Base-by-base conservation (phyloP, 164 flowering plant genomes). In the Cinnamomum chago region DNA sequence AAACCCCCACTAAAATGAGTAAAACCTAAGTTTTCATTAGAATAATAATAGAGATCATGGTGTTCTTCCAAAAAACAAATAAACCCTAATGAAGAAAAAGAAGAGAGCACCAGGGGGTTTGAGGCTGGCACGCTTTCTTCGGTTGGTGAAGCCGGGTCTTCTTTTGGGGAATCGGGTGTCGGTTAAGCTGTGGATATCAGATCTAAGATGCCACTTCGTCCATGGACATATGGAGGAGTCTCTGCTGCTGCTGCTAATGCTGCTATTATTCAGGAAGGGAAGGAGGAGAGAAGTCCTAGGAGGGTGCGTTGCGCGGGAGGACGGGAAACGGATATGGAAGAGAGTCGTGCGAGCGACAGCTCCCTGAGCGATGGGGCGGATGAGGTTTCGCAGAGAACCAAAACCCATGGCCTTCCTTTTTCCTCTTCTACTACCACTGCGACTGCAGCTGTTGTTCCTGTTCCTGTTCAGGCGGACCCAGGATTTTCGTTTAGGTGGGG, bases 91-190 rank as follows among this genome's bases (percentile, higher is more conserved):
- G 5, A 55, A 55, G 50, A 14, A n/a, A 11, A 68, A 30, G 5
- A 65, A 60, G 23, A 30, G 2, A 62, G 14, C 66, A 90, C 97
- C 94, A 82, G 90, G 85, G 30, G 97, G 97, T 81, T 74, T 89
- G 58, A 88, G 70, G 82, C 86, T 85, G 66, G 92, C 86, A 64
- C 98, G 78, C 74, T 92, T 94, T 22, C 90, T 85, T 51, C 88
- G 86, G 58, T 89, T 80, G 58, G 80, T 83, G 25, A 70, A 67
- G 58, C 82, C 75, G 47, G 96, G 98, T 35, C 94, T 79, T 71
- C 97, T 81, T 82, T 92, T 92, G 2, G 97, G 97, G 68, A 78
- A 81, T 51, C 97, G 89, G 50, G 89, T 86, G 58, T 92, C 96
- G 0, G 97, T 94, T 55, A 94, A 84, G 77, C 88, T 88, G 72